Evolutionary conservation across 1,284 basidiomycete genomes (phyloP).

Genomic region (Malassezia furfur): DNA sequence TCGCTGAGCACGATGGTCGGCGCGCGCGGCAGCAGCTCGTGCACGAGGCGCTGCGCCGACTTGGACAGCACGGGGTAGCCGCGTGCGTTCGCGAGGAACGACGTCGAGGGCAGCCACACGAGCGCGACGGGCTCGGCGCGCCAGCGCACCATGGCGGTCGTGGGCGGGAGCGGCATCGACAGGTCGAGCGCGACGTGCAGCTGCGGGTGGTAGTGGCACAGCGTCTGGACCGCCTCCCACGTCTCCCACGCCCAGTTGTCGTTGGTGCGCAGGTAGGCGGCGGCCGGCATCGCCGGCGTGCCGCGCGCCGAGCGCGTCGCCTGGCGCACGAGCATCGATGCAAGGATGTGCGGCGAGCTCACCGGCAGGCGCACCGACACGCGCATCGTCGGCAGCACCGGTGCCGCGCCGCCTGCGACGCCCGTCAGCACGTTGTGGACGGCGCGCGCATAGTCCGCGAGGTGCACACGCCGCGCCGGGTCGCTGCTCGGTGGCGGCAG

Average conservation of each 20-base stretch:
- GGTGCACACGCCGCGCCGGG: constrained; percentile 56
- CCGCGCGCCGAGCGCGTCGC: constrained; percentile 19
- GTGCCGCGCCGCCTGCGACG: constrained; percentile 29
- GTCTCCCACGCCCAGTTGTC: constrained; percentile 67
- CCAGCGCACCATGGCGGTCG: constrained; percentile 68
- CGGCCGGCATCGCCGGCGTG: constrained; percentile 47
- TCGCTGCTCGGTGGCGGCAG: constrained; percentile 77
- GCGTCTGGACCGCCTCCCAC: constrained; percentile 84
- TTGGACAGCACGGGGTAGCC: constrained; percentile 95
- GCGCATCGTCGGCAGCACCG: constrained; percentile 28
- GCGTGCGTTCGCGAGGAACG: constrained; percentile 90
- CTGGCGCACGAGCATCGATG: constrained; percentile 28
- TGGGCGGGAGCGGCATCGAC: constrained; percentile 60
- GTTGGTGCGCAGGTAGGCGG: constrained; percentile 67
- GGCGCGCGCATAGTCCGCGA: constrained; percentile 84
- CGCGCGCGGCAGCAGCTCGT: constrained; percentile 25
- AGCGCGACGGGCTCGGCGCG: constrained; percentile 78
- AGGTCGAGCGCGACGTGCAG: constrained; percentile 74
- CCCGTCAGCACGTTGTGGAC: constrained; percentile 50
- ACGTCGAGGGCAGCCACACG: constrained; percentile 75
- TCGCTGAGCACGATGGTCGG: constrained; percentile 31
- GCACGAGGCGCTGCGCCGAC: constrained; percentile 41
- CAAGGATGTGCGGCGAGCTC: constrained; percentile 30
- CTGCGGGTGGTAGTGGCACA: constrained; percentile 77
- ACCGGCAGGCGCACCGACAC: constrained; percentile 40